These are phyloP conservation scores for Zopfia rhizophila DNA, from an alignment of 2,329 filamentous ascomycete species.

Conservation along the genomic window DNA sequence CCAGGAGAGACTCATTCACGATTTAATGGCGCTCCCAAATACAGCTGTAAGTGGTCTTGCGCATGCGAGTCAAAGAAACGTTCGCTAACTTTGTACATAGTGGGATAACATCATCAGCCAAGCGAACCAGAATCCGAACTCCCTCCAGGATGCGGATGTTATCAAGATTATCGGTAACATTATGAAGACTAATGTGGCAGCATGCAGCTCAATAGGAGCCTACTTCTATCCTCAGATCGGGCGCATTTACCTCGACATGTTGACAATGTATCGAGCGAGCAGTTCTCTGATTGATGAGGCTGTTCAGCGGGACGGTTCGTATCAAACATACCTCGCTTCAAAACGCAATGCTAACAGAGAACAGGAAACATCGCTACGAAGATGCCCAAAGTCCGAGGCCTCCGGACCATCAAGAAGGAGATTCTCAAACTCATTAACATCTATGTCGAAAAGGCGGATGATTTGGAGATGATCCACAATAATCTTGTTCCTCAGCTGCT, in stretches of 20 bases:
- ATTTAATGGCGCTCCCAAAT: conserved; percentile 94
- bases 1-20: conserved; percentile 89
- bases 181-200: conserved; percentile 99
- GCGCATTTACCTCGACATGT: conserved; percentile 97
- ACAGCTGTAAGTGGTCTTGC: conserved; percentile 65
- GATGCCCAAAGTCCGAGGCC: conserved; percentile 93
- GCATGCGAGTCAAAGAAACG: background rate
- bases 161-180: conserved; percentile 99
- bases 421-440: conserved; percentile 98
- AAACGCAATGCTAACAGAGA: conserved; percentile 45
- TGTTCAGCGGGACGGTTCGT: conserved; percentile 81
- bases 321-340: background rate
- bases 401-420: conserved; percentile 99
- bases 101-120: conserved; percentile 95
- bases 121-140: conserved; percentile 84
- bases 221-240: conserved; percentile 99
- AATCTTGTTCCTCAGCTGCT: conserved; percentile 96
- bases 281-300: conserved; percentile 95
- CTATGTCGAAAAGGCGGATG: conserved; percentile 97
- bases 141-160: conserved; percentile 90
- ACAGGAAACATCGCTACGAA: conserved; percentile 91
- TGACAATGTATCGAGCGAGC: conserved; percentile 99
- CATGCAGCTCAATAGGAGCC: conserved; percentile 92
- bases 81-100: conserved; percentile 38
- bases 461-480: conserved; percentile 88